These are phyloP conservation scores for Aspergillus incahuasiensis DNA, from an alignment of 495 filamentous ascomycete species.

Conservation along the genomic window DNA sequence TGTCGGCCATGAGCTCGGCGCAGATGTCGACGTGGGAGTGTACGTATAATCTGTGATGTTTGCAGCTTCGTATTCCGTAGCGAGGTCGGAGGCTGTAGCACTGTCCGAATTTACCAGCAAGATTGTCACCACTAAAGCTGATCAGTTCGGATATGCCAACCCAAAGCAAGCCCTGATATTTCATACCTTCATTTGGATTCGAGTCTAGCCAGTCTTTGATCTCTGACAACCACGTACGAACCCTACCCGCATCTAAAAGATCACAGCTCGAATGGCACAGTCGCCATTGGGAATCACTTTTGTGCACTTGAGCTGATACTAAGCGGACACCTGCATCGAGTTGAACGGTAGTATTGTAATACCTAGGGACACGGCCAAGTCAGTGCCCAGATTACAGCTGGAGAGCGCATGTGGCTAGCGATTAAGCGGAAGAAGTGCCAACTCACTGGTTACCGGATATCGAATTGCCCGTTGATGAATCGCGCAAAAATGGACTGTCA, in stretches of 20 bases:
- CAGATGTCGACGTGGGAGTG: slow-evolving; percentile 41
- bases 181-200: slow-evolving; percentile 59
- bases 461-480: slow-evolving; percentile 47
- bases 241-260: slow-evolving; percentile 61
- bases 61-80: slow-evolving; percentile 50
- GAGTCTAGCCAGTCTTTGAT: slow-evolving; percentile 65
- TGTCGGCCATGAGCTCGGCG: slow-evolving; percentile 60
- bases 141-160: neutral
- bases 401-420: neutral
- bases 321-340: slow-evolving; percentile 67
- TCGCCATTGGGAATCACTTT: slow-evolving; percentile 49
- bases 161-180: neutral
- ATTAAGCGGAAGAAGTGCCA: neutral
- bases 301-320: slow-evolving; percentile 68
- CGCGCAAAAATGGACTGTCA: slow-evolving; percentile 55
- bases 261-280: slow-evolving; percentile 64
- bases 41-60: slow-evolving; percentile 61
- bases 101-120: slow-evolving; percentile 69
- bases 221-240: slow-evolving; percentile 56
- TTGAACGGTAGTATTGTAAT: slow-evolving; percentile 66
- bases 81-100: slow-evolving; percentile 49
- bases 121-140: slow-evolving; percentile 58
- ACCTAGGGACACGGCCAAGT: slow-evolving; percentile 29
- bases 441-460: slow-evolving; percentile 60
- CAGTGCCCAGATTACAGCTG: neutral